A percentile compares a stretch with the other conserved stretches of the same genome.
Conservation (phyloP, 225 moss, liverwort and hornwort species). For the Neckera pumila region DNA sequence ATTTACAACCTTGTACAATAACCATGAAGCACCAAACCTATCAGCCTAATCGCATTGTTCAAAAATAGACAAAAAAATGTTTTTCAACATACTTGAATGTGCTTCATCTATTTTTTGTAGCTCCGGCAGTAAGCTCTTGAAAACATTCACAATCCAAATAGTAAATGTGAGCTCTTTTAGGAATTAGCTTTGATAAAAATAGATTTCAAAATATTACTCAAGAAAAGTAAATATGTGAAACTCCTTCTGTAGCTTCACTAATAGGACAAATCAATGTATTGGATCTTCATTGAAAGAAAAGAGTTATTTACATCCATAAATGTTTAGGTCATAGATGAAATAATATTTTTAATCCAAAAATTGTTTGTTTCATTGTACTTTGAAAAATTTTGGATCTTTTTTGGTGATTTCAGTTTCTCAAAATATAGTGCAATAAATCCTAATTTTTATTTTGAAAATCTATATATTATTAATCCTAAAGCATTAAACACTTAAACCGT, state of each 20-base stretch:
- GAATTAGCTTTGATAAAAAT: accelerated
- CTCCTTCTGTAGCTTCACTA: neutral
- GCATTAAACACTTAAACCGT: neutral
- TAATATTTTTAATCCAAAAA: neutral
- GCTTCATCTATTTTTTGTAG: accelerated
- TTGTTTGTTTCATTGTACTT: neutral
- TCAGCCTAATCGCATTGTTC: accelerated
- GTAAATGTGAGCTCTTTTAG: accelerated
- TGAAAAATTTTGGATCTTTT: neutral
- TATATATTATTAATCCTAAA: neutral
- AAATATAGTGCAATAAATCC: neutral
- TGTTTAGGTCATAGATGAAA: neutral
- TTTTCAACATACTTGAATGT: neutral
- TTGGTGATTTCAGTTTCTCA: neutral
- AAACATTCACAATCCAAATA: neutral
- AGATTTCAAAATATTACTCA: neutral
- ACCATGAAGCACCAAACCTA: neutral
- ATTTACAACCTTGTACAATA: neutral
- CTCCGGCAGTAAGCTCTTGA: accelerated
- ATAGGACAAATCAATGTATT: neutral
- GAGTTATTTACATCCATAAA: neutral
- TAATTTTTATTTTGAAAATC: neutral
- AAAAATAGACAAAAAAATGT: neutral
- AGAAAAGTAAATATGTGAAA: neutral
- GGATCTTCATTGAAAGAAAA: neutral